Base-by-base conservation (phyloP, 768 basidiomycete species). In the Mycena belliarum region DNA sequence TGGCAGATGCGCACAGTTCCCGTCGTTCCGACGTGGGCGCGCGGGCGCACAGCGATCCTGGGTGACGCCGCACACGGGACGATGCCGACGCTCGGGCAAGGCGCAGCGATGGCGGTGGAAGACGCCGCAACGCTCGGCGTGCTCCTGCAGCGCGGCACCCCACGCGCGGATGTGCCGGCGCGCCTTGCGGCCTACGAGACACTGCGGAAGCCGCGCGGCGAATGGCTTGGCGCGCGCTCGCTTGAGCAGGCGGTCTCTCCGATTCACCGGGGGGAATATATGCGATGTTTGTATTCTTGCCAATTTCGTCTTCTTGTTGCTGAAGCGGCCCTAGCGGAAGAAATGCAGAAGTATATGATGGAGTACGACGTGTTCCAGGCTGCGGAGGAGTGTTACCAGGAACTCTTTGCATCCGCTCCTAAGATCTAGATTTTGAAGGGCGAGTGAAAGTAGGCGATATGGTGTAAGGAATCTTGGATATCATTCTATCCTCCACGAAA, bases 1-100 rank as follows among this genome's bases (percentile, higher is more conserved):
- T 54, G 52, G 52, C 28, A 54, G 32, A 16, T 46, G 43, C 52
- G 43, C n/a, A 29, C 32, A n/a, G 21, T 54, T 11, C 52, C 52
- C 2, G 42, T 11, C 1, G 23, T 54, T 12, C 41, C 52, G 32
- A 54, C 52, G 23, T 54, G 52, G 52, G 35, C 25, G 3, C 52
- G 52, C 20, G 52, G 52, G n/a, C 43, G 52, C 10, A 44, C 50
- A 3, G 49, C 43, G 21, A 12, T 52, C 25, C 12, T 50, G 6
- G 51, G 53, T 9, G 52, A 53, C 28, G 58, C 44, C 6, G 63
- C 65, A 26, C 67, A 69, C 47, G 67, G 63, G 12, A 69, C 68
- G 63, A 57, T 55, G n/a, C 65, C 67, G 65, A 53, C 33, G 51
- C 50, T 46, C 28, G 45, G 45, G 29, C 45, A 46, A 29, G 45